Evolutionary conservation across 208 protist genomes (phyloP), one percentile per base, ranked within the genome.

Genomic region (Trypanosoma boissoni): DNA sequence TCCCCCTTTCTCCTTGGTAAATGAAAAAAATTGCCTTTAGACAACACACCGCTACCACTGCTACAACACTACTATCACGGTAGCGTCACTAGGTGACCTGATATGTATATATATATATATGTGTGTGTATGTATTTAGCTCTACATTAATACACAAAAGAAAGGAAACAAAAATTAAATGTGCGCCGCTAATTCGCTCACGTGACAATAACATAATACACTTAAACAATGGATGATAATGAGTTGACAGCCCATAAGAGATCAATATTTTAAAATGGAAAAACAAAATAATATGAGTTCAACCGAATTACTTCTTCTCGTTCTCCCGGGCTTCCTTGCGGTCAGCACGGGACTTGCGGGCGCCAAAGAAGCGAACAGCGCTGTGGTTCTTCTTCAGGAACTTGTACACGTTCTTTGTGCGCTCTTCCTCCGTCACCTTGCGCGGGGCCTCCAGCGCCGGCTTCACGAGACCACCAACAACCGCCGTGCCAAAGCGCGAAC

Each of bases 281-380:
- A 58, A 21, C 12, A 50, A 68, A 68, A 39, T 16, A 58, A 55
- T 7, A 67, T 46, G 62, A 68, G 62, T 55, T 55, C 10, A 18
- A 27, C 32, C 37, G 28, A 50, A 23, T 62, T 62, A 69, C 55
- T 78, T 78, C 55, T 69, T 69, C 53, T 82, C 78, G 50, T 87
- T 85, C 74, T 92, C 80, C 50, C 78, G 80, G 27, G 83, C 86
- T 56, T 80, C 84, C 86, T 89, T 91, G 64, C 77, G 73, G n/a
- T 69, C 74, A 16, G 74, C 80, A 46, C 85, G 86, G 51, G 86
- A 86, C 26, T 65, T 89, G 59, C 92, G 91, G 43, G 75, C 87
- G 62, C 95, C 94, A 54, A 96, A 88, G 78, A 95, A 89, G 72
- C 88, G 86, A 32, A 83, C 86, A 65, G 96, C 93, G 50, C 88